Evolutionary conservation across 208 protist genomes (phyloP), one percentile per base, ranked within the genome.

Genomic region (Wallacemonas rigidus): DNA sequence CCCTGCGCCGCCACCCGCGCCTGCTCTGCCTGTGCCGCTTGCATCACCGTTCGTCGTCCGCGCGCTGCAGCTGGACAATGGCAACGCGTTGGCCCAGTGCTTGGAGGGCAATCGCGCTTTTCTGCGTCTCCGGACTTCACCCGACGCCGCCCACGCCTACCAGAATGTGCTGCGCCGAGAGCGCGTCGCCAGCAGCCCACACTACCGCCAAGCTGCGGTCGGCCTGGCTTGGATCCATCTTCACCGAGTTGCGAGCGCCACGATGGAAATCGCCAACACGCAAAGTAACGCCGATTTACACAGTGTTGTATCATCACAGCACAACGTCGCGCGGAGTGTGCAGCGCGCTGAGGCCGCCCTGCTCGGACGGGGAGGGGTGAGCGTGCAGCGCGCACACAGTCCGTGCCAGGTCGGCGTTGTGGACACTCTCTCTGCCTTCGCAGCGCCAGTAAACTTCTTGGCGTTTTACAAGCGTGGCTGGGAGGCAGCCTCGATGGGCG

Each of bases 121-220:
- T 2, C 15, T 61, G 44, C 71, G 78, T 8, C 43, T 73, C 17
- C 39, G 78, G n/a, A 50, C 73, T 38, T 84, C 79, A 11, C 63
- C 60, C 1, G 77, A 81, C 39, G 79, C 83, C 11, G 80, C 74
- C 2, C 77, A 86, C 45, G 79, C 83, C 2, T 89, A 83, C 63
- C 12, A 75, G 50, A 64, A 64, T 44, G 74, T 74, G 4, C 67
- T 85, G 40, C 56, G 60, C 51, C 53, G n/a, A 35, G 74, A 76
- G 67, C 11, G 62, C 11, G 43, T 55, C n/a, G 41, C 75, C 26
- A 51, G 47, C 44, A 55, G 74, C 35, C 7, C 73, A 14, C 62
- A 80, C 15, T 74, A 80, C 55, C 79, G 74, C 41, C 58, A 64
- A 35, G 68, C 79, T 26, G 69, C 79, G 35, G 71, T 75, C 4